phyloP scores from a whole-genome alignment of 2,329 filamentous ascomycete species.

The Colletotrichum lupini region DNA sequence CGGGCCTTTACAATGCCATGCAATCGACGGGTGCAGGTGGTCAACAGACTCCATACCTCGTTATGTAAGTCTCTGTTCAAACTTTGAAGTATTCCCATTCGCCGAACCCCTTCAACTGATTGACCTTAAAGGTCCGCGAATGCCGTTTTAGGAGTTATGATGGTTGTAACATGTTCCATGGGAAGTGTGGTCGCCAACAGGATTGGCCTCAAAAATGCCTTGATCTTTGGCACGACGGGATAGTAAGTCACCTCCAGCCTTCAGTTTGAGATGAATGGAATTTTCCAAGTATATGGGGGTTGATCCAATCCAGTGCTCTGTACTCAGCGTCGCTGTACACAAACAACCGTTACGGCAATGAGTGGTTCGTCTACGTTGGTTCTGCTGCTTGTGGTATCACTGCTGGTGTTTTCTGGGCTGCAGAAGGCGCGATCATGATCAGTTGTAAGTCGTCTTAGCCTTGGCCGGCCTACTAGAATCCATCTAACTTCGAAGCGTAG shows the following conservation, averaged over 20 bases:
- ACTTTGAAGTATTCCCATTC: no score
- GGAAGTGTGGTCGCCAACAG: constrained; percentile 20
- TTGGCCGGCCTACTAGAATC: fast-evolving
- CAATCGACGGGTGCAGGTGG: constrained; percentile 44
- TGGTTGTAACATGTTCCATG: constrained; percentile 18
- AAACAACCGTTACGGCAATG: constrained; percentile 45
- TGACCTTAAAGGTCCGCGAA: not conserved
- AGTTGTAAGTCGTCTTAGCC: constrained; percentile 22
- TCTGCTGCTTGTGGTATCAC: constrained; percentile 40
- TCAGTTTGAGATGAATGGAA: not conserved
- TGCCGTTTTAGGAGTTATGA: constrained; percentile 19
- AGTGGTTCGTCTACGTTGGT: constrained; percentile 39
- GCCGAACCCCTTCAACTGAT: not conserved
- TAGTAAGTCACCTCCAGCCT: not conserved
- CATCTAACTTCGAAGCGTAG: not conserved
- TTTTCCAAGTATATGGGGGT: no score
- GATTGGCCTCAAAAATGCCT: constrained; percentile 9
- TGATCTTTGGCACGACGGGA: constrained; percentile 23
- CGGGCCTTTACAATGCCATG: constrained; percentile 46
- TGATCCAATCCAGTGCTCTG: constrained; percentile 21
- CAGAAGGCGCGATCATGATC: constrained; percentile 42
- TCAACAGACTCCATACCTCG: constrained; percentile 43
- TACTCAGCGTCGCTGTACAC: constrained; percentile 50
- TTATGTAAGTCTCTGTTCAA: constrained; percentile 38
- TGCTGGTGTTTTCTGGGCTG: constrained; percentile 41